Base-by-base conservation (phyloP, 495 filamentous ascomycete species). In the Tuber brumale region DNA sequence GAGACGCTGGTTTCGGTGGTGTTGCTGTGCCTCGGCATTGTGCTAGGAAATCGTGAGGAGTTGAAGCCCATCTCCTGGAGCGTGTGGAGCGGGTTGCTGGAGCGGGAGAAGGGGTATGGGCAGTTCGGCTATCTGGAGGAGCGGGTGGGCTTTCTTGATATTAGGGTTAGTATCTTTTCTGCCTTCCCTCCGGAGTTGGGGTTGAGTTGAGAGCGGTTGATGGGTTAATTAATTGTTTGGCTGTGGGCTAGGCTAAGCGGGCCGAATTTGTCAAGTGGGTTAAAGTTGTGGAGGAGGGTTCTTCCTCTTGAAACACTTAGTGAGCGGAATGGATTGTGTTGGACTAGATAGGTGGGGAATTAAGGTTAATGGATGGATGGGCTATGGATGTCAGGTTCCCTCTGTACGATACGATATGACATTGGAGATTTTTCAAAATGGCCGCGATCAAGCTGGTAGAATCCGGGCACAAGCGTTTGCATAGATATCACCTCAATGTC, bases 11-110 rank as follows among this genome's bases (percentile, higher is more conserved):
- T 91, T n/a, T 90, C 93, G 0, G 90, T 93, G 1, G 81, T 92
- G 21, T 82, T 91, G 12, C 86, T 93, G 19, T 91, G 90, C 51
- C 74, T 91, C 6, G 93, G 92, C 46, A 86, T 95, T 8, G 92
- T 95, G 5, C 82, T 92, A 1, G 88, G 89, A 23, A 89, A 91
- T 0, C 89, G 90, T 44, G 71, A 78, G 21, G 80, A 76, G 35
- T 48, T 82, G 88, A 90, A 70, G 84, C 92, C 92, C 1, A 91
- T 95, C 76, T 90, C 89, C 83, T 94, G 92, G 92, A 88, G 89
- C 37, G 90, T 91, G 76, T 96, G 93, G 93, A 92, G 92, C 41
- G 92, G 92, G 70, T 88, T 92, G 84, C 90, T 93, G 76, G 93
- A 96, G 85, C 88, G 87, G 74, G 91, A 94, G 51, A 76, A 72